Base-by-base conservation (phyloP, 495 filamentous ascomycete genomes). In the Aeminium ludgeri region DNA sequence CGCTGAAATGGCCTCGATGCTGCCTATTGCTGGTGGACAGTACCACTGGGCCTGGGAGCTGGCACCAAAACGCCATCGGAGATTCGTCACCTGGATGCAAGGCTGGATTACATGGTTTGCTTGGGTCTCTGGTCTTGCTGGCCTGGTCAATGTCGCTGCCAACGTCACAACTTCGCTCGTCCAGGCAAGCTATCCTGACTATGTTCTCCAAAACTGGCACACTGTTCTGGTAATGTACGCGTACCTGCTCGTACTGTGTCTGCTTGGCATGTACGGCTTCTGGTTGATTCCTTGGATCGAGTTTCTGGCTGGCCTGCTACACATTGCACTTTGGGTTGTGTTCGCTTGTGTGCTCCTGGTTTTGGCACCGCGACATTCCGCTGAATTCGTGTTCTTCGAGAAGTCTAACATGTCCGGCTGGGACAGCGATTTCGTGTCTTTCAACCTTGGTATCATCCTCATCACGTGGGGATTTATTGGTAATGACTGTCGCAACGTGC, bases 211-310 rank as follows among this genome's bases (percentile, higher is more conserved):
- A 27, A 44, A 58, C 12, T 69, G 62, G 54, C 65, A 66, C 12
- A 62, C 63, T 15, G 64, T 67, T 0, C 52, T 71, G n/a, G 52
- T 71, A 23, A 60, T 65, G 50, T 68, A 59, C 58, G 64, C 65
- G 6, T 57, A 67, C 3, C 49, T 61, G 8, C 28, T 61, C 6
- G 50, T 66, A 15, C 53, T 61, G 0, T 54, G 64, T 1, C 34
- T 62, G 12, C 49, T 65, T 33, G 70, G 69, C 44, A 56, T 63
- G 18, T 62, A 60, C 40, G 55, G 59, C 17, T 59, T 58, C 11
- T 56, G 59, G 10, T 37, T 65, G 28, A 59, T 73, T 17, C 57
- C 61, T 8, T 52, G 56, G 10, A 55, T 74, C 37, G 67, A 73
- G 45, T 56, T 65, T 19, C 54, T 66, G 25, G 62, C 54, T 17